Evolutionary conservation across 768 basidiomycete species (phyloP).

Genomic region (Serendipita sp.): DNA sequence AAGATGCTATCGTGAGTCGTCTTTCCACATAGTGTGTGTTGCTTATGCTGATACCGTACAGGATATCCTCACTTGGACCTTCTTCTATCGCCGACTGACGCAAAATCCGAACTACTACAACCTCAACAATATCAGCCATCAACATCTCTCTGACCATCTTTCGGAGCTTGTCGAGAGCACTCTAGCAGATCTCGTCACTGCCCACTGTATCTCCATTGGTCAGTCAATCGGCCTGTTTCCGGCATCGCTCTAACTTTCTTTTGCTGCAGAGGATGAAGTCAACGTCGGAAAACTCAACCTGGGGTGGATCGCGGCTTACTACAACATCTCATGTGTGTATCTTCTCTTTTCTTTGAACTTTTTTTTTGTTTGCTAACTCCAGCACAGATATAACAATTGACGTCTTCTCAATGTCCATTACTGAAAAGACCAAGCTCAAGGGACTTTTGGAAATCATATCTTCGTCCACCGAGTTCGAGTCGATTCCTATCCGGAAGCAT

Average conservation of each 20-base stretch:
- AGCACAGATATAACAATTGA: constrained; percentile 85
- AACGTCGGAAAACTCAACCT: constrained; percentile 82
- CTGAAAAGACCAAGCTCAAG: constrained; percentile 93
- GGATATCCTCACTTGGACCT: constrained; percentile 98
- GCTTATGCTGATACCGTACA: constrained; percentile 17
- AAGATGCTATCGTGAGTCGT: constrained; percentile 76
- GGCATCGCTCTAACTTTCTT: not conserved
- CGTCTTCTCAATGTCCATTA: constrained; percentile 88
- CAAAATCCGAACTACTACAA: constrained; percentile 96
- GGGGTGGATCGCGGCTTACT: constrained; percentile 97
- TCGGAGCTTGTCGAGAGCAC: constrained; percentile 95
- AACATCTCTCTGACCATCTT: constrained; percentile 87
- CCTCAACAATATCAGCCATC: constrained; percentile 86
- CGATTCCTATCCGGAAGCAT: constrained; percentile 85
- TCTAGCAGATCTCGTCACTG: constrained; percentile 76
- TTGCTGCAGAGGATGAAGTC: constrained; percentile 69
- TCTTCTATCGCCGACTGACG: constrained; percentile 93
- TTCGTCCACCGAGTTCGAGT: constrained; percentile 92
- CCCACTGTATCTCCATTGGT: constrained; percentile 90
- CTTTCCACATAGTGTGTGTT: too few species aligned
- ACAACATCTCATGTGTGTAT: constrained; percentile 74
- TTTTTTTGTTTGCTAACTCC: too few species aligned
- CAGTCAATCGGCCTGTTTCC: constrained; percentile 13
- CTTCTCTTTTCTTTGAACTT: not conserved
- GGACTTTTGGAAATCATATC: constrained; percentile 93